phyloP scores from a whole-genome alignment of 352 stramenopile genomes.

The Phytophthora litchii region DNA sequence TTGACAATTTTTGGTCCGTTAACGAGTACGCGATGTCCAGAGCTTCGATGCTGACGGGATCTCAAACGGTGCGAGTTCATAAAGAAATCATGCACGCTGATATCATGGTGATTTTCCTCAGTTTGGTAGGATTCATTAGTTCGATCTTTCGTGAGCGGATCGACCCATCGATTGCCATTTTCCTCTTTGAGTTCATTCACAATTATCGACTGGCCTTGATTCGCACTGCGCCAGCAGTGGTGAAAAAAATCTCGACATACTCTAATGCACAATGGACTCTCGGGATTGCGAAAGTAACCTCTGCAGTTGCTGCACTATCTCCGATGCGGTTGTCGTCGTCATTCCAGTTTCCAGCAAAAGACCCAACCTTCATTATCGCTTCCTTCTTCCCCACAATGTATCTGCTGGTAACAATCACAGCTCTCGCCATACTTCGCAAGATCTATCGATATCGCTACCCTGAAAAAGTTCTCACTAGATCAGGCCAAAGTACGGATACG shows the following conservation, averaged over 20 bases:
- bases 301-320: slow-evolving; percentile 18
- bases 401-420: slow-evolving; percentile 16
- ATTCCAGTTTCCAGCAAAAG: slow-evolving; percentile 26
- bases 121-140: slow-evolving; percentile 32
- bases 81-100: slow-evolving; percentile 42
- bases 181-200: slow-evolving; percentile 36
- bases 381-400: slow-evolving; percentile 30
- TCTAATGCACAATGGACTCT: slow-evolving; percentile 13
- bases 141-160: slow-evolving; percentile 35
- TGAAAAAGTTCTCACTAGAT: slow-evolving; percentile 7
- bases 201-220: slow-evolving; percentile 17
- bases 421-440: slow-evolving; percentile 29
- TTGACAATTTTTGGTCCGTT: slow-evolving; percentile 45
- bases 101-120: slow-evolving; percentile 34
- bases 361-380: slow-evolving; percentile 21
- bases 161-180: slow-evolving; percentile 34
- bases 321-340: slow-evolving; percentile 33
- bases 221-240: slow-evolving; percentile 11
- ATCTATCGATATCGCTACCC: slow-evolving; percentile 26
- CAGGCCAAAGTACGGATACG: slow-evolving; percentile 12
- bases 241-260: slow-evolving; percentile 15
- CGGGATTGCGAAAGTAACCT: slow-evolving; percentile 15
- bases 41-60: slow-evolving; percentile 18
- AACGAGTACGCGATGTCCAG: slow-evolving; percentile 42
- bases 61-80: slow-evolving; percentile 28